These are phyloP conservation scores for Bassia scoparia DNA, from an alignment of 148 eudicot species.

Conservation along the genomic window DNA sequence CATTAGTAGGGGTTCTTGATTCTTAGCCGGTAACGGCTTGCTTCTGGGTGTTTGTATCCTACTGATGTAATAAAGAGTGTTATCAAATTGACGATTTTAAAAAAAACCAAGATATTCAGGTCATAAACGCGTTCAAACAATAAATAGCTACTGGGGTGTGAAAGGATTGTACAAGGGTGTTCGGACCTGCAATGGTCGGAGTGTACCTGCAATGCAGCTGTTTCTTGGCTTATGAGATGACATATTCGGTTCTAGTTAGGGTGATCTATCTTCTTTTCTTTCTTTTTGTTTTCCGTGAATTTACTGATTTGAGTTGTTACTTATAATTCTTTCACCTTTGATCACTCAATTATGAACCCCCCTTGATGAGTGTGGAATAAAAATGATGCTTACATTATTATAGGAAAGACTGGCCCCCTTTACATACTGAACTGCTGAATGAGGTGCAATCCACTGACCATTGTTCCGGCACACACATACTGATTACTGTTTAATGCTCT, in stretches of 20 bases:
- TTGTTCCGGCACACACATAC: too few species aligned
- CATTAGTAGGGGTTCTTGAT: constrained; percentile 58
- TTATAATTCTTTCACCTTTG: constrained; percentile 20
- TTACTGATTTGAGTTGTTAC: constrained; percentile 5
- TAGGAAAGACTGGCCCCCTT: neutral
- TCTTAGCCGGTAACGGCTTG: constrained; percentile 72
- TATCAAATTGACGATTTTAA: constrained; percentile 80
- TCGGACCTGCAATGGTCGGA: constrained; percentile 92
- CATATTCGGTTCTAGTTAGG: constrained; percentile 85
- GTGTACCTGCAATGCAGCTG: constrained; percentile 99
- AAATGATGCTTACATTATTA: neutral
- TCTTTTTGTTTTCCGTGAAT: neutral
- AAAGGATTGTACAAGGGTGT: constrained; percentile 91
- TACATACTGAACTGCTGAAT: neutral
- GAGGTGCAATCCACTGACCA: too few species aligned
- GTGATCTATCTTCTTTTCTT: constrained; percentile 23
- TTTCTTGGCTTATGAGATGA: constrained; percentile 93
- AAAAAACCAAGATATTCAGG: constrained; percentile 73
- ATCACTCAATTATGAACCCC: neutral
- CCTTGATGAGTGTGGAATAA: constrained; percentile 9
- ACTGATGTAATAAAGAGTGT: constrained; percentile 90
- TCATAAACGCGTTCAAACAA: constrained; percentile 67
- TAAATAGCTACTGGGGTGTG: constrained; percentile 63
- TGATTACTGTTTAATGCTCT: too few species aligned
- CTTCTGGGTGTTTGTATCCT: constrained; percentile 66